Evolutionary conservation across 2,329 filamentous ascomycete species (phyloP).

Genomic region (Hymenoscyphus salicellus): DNA sequence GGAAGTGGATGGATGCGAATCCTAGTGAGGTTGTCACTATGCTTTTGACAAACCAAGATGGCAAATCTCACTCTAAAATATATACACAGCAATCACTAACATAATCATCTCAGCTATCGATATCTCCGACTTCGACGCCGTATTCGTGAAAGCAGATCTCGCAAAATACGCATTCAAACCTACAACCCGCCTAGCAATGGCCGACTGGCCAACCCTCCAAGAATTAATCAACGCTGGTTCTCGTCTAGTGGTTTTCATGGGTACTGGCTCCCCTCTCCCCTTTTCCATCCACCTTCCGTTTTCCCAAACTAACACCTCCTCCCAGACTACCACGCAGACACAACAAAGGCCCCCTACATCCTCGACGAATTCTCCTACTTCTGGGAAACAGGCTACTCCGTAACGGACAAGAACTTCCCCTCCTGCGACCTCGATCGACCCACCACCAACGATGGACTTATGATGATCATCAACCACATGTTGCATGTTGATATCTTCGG

Average conservation of each 20-base stretch:
- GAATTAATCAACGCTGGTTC: constrained; percentile 60
- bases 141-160: constrained; percentile 26
- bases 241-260: constrained; percentile 69
- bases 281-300: background rate
- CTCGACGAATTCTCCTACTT: constrained; percentile 62
- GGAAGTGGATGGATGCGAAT: constrained; percentile 57
- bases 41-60: constrained; percentile 63
- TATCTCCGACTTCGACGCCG: constrained; percentile 50
- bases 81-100: background rate
- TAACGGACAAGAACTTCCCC: constrained; percentile 54
- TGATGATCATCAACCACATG: constrained; percentile 64
- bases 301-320: background rate
- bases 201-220: constrained; percentile 68
- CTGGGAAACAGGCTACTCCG: constrained; percentile 70
- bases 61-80: background rate
- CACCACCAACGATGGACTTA: constrained; percentile 43
- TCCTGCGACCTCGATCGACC: constrained; percentile 67
- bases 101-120: constrained; percentile 36
- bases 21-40: constrained; percentile 60
- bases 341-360: constrained; percentile 55
- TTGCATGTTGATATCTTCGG: constrained; percentile 48
- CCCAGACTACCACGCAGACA: constrained; percentile 58
- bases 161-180: constrained; percentile 32
- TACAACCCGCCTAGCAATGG: constrained; percentile 37
- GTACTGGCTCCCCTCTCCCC: constrained; percentile 37